Evolutionary conservation across 768 basidiomycete genomes (phyloP), one percentile per base, ranked within the genome.

Genomic region (Boletus coccyginus): DNA sequence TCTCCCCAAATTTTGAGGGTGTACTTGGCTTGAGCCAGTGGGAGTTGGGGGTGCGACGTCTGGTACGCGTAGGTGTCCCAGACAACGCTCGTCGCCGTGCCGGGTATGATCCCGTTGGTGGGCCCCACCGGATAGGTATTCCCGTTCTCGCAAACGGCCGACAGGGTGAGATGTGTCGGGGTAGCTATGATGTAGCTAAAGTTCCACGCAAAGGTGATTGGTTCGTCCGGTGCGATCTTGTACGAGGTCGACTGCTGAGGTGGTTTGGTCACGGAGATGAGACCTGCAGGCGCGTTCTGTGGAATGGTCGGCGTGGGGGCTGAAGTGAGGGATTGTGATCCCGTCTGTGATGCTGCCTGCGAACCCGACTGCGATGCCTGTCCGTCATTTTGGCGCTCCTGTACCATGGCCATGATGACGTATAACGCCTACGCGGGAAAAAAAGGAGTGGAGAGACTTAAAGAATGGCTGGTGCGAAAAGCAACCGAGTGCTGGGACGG

Each of bases 171-270:
- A 53, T 71, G 69, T 10, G 75, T 70, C 0, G 94, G 94, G 0
- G 81, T 85, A 41, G 77, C 81, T 61, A 88, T 74, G 41, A 98
- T 75, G 55, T 78, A 78, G 16, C 91, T 92, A 65, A 93, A 81
- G 73, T 92, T 93, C 95, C 94, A 97, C 12, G 81, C 94, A 70
- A 97, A 92, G 21, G 93, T 96, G 67, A 97, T 84, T 57, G 77
- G 74, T 60, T 91, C 80, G 48, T 76, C 77, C 1, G 76, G 74
- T 0, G 92, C 90, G 67, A 97, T 89, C 80, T 94, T 94, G 78
- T 85, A 96, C 24, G 92, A 90, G 3, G 88, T 87, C 35, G 85
- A 81, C 10, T 89, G 88, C 60, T 86, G 81, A 0, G 91, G 89
- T 1, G 94, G 94, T 67, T 90, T 82, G 42, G 90, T 91, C 67